These are phyloP conservation scores for Komagataea norvegica DNA, from an alignment of 1,139 yeast species.

Conservation along the genomic window DNA sequence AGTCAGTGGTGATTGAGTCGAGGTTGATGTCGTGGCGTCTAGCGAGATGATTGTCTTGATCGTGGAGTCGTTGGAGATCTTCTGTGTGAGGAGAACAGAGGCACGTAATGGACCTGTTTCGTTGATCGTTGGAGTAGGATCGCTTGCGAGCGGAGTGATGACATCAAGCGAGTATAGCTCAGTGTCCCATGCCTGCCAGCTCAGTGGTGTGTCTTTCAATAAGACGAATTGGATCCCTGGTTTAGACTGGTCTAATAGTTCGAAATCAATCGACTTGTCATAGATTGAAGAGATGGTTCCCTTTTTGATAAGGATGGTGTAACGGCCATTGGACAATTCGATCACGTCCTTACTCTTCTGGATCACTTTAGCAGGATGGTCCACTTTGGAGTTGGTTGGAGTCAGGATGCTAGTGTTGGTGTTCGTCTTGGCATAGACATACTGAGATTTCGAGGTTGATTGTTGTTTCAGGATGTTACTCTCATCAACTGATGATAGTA, in stretches of 20 bases:
- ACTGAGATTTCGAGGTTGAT: constrained; percentile 17
- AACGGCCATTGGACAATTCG: constrained; percentile 53
- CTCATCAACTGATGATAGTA: constrained; percentile 2
- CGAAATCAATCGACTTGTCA: constrained; percentile 58
- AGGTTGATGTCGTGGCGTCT: constrained; percentile 43
- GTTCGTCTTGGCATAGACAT: constrained; percentile 16
- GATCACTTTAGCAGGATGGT: constrained; percentile 45
- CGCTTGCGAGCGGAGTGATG: constrained; percentile 42
- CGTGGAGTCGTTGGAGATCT: constrained; percentile 50
- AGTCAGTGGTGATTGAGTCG: constrained; percentile 31
- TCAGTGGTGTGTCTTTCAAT: constrained; percentile 85
- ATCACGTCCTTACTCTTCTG: constrained; percentile 39
- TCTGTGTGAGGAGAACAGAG: constrained; percentile 55
- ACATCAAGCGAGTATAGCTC: constrained; percentile 80
- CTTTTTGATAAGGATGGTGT: constrained; percentile 51
- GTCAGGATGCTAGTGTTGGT: constrained; percentile 3
- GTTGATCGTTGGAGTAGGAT: constrained; percentile 46
- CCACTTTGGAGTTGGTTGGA: constrained; percentile 24
- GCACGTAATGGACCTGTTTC: constrained; percentile 56
- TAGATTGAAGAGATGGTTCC: constrained; percentile 68
- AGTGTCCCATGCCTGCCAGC: constrained; percentile 97
- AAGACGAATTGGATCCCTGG: constrained; percentile 79
- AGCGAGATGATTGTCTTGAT: constrained; percentile 70
- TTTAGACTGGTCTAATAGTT: constrained; percentile 54
- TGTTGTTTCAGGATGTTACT: constrained; percentile 4